Evolutionary conservation across 2,329 filamentous ascomycete genomes (phyloP), one percentile per base, ranked within the genome.

Genomic region (Bimuria novae-zelandiae): DNA sequence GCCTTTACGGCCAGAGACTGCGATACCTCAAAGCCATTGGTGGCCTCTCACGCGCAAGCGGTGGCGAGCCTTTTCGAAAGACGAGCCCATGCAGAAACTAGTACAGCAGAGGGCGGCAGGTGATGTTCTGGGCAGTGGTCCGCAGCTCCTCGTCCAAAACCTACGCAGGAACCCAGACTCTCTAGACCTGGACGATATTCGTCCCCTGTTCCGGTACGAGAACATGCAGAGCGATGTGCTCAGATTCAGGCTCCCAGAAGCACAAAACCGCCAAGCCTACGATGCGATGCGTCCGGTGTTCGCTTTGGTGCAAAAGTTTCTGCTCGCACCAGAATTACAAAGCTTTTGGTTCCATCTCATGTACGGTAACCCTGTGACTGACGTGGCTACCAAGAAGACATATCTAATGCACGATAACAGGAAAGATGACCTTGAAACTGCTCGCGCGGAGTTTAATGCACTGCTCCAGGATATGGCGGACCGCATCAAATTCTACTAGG

Each of bases 341-440:
- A 16, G 12, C 4, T 47, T 37, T 27, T 47, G 44, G 44, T 29
- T 23, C 22, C 44, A 47, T n/a, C 33, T 47, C 3, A 37, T 47
- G 32, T 36, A 37, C n/a, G 44, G 44, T 4, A 21, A 10, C n/a
- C 21, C 32, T n/a, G 30, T 14, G 2, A 39, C 33, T 5, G 32
- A 37, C 23, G 6, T 7, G 7, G 23, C 23, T 14, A 39, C 44
- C 3, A 23, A 16, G 23, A 47, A 39, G 19, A 14, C 16, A 7
- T 37, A 39, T n/a, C 44, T 47, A 7, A 6, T 12, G n/a, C n/a
- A 22, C 22, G 22, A 29, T 4, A 8, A n/a, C 22, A 5, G 3
- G 1, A 33, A 47, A 22, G 21, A 27, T 6, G 33, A 47, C 16
- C 33, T 47, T 1, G 14, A 23, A 4, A 36, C 43, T 11, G 30